Evolutionary conservation across 208 protist species (phyloP).

Genomic region (Wallacemonas collosoma): DNA sequence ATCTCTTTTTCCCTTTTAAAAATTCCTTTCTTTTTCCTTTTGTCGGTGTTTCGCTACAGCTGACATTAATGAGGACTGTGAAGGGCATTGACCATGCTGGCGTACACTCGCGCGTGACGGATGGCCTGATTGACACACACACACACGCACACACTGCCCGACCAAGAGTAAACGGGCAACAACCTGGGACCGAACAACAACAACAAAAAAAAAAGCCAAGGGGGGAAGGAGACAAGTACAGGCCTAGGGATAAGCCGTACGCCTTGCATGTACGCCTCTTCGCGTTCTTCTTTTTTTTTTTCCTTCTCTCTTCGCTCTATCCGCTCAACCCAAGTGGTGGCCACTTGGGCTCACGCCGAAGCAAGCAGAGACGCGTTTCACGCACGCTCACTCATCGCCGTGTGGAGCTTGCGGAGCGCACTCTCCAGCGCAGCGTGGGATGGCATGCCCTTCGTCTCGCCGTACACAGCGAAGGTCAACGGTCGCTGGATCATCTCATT

Average conservation of each 20-base stretch:
- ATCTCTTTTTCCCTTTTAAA: neutral
- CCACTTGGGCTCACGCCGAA: too few species aligned
- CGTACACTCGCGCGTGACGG: too few species aligned
- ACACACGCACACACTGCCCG: too few species aligned
- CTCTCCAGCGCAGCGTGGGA: conserved; percentile 54
- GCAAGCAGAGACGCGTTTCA: neutral
- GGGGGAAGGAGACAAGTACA: neutral
- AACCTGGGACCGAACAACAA: neutral
- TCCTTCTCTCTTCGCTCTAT: neutral
- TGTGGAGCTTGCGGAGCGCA: conserved; percentile 54
- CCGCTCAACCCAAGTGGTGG: too few species aligned
- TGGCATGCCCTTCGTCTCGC: conserved; percentile 67
- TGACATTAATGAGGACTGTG: conserved; percentile 8
- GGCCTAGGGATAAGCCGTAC: too few species aligned
- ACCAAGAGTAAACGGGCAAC: too few species aligned
- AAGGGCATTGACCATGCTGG: neutral
- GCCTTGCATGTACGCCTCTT: too few species aligned
- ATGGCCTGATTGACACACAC: too few species aligned
- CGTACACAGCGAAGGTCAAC: conserved; percentile 79
- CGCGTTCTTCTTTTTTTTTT: conserved; percentile 10
- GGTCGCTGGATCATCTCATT: conserved; percentile 65
- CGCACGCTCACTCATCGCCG: conserved; percentile 31
- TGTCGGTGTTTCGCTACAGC: conserved; percentile 4
- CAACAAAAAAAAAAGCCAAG: conserved; percentile 1
- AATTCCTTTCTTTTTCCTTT: neutral